Conservation (phyloP, 257 asterid genomes). For the Plantago major region DNA sequence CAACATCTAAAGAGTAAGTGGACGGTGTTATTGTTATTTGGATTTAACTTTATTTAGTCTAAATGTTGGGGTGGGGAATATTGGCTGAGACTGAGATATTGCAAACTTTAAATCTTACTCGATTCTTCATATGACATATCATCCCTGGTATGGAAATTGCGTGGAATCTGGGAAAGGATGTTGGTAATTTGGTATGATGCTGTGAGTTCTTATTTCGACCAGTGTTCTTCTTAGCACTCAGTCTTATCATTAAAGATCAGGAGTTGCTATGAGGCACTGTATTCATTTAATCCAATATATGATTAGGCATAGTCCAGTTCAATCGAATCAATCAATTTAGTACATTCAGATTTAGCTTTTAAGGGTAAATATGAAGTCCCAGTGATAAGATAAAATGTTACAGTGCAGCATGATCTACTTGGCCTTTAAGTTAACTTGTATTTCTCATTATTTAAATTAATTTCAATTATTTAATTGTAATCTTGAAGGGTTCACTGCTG, state of each 20-base stretch:
- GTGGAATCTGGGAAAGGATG: conserved; percentile 8
- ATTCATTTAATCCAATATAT: too few species aligned
- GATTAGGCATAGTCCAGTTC: too few species aligned
- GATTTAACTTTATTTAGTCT: conserved; percentile 3
- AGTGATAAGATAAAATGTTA: too few species aligned
- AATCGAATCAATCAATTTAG: too few species aligned
- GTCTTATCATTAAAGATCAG: background rate
- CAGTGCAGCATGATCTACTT: background rate
- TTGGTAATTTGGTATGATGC: conserved; percentile 1
- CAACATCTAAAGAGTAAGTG: conserved; percentile 70
- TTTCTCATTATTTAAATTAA: background rate
- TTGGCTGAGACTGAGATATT: conserved; percentile 13
- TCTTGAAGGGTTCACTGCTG: conserved; percentile 51
- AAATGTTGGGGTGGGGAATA: conserved; percentile 8
- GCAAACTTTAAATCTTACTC: background rate
- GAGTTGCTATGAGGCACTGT: background rate
- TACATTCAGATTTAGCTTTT: too few species aligned
- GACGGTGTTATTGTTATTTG: conserved; percentile 13
- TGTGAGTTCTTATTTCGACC: conserved; percentile 9
- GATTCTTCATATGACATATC: background rate
- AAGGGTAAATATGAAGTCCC: too few species aligned
- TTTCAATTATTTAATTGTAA: background rate
- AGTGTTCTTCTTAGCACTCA: too few species aligned
- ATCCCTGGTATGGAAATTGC: background rate
- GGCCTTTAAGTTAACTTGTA: background rate